Evolutionary conservation across 2,329 filamentous ascomycete genomes (phyloP), one percentile per base, ranked within the genome.

Genomic region (Conoideocrella luteorostrata): DNA sequence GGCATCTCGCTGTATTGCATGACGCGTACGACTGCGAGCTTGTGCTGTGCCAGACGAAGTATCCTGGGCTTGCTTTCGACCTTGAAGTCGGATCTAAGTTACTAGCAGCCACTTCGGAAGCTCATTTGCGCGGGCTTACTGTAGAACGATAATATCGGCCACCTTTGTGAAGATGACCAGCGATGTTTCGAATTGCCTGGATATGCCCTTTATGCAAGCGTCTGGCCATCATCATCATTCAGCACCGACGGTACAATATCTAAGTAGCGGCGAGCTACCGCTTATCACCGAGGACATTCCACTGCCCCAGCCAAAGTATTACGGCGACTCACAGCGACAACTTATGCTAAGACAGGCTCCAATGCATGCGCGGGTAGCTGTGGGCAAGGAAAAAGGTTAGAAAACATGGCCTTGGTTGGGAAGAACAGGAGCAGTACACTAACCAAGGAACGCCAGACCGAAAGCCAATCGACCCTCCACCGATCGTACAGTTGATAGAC

Each of bases 401-500:
- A 7, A 10, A n/a, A n/a, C n/a, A n/a, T n/a, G n/a, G n/a, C n/a
- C n/a, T n/a, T n/a, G n/a, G n/a, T n/a, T n/a, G n/a, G n/a, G n/a
- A n/a, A n/a, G n/a, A n/a, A n/a, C n/a, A n/a, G n/a, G n/a, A n/a
- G n/a, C n/a, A n/a, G n/a, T n/a, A n/a, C n/a, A n/a, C n/a, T n/a
- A n/a, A n/a, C n/a, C n/a, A n/a, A n/a, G n/a, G n/a, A n/a, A n/a
- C n/a, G n/a, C n/a, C n/a, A 86, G 85, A 87, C 57, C 82, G 88
- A 52, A 94, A 94, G 63, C 87, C 88, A 7, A 80, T 95, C 56
- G 88, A 95, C 60, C 88, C 90, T 41, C 88, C 88, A 11, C 88
- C 88, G 33, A 86, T 95, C 54, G 71, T 95, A 36, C 82, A 91
- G 65, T 73, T 95, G 37, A 47, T 54, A 43, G 57, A 59, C 23